Percentiles rank a stretch among this genome's conserved stretches.
Evolutionary conservation across 805 yeast genomes (phyloP).

Genomic region (Sugiyamaella mastotermitis): DNA sequence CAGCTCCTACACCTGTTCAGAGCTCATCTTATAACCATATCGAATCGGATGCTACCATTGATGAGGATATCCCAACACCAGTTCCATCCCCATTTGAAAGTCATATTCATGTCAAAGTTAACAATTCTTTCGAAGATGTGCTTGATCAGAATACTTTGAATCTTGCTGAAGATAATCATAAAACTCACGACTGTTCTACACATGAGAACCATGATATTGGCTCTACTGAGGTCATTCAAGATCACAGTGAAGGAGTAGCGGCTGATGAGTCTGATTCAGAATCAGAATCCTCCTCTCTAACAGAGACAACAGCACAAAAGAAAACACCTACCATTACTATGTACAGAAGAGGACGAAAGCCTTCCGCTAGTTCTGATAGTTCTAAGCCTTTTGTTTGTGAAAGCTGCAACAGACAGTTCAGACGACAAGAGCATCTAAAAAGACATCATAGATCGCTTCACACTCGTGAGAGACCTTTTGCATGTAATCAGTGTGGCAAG

Average conservation of each 20-base stretch:
- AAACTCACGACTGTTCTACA: too few relatives aligned
- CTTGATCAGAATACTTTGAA: background rate
- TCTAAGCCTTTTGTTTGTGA: constrained; percentile 57
- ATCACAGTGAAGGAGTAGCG: constrained; percentile 2
- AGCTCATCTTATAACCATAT: background rate
- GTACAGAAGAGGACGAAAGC: constrained; percentile 51
- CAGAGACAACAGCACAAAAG: constrained; percentile 1
- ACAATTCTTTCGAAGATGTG: too few relatives aligned
- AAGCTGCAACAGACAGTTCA: constrained; percentile 58
- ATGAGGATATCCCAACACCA: constrained; percentile 4
- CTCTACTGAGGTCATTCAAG: constrained; percentile 1
- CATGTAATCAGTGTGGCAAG: constrained; percentile 29
- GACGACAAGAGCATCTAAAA: constrained; percentile 71
- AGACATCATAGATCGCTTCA: constrained; percentile 71
- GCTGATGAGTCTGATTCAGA: background rate
- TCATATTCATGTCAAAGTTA: too few relatives aligned
- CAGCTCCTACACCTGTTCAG: background rate
- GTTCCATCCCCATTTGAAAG: background rate
- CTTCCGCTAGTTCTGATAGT: constrained; percentile 48
- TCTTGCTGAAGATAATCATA: too few relatives aligned
- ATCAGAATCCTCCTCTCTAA: background rate
- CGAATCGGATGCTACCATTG: constrained; percentile 5
- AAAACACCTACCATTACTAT: too few relatives aligned
- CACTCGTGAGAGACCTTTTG: constrained; percentile 53
- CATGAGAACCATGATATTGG: too few relatives aligned